Conservation (phyloP, 2,329 filamentous ascomycete species). For the Xylaria sp. region DNA sequence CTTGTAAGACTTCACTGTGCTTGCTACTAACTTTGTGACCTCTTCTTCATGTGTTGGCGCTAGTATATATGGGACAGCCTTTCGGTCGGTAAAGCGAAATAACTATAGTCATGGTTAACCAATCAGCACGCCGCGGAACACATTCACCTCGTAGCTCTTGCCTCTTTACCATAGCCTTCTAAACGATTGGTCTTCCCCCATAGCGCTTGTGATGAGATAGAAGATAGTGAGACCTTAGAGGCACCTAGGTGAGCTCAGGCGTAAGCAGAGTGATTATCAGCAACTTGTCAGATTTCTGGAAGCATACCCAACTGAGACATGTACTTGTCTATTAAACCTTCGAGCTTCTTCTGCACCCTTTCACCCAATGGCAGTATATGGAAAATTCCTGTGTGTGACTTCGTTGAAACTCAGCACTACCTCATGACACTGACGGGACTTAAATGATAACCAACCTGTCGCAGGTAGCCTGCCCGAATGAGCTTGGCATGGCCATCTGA, state of each 20-base stretch:
- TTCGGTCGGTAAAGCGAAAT: constrained; percentile 83
- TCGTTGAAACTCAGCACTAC: constrained; percentile 27
- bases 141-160: constrained; percentile 48
- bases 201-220: constrained; percentile 83
- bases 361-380: constrained; percentile 89
- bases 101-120: constrained; percentile 64
- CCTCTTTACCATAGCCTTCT: constrained; percentile 77
- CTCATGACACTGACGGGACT: not conserved
- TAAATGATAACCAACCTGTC: constrained; percentile 64
- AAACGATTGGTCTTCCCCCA: constrained; percentile 88
- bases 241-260: constrained; percentile 42
- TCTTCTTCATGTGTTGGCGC: constrained; percentile 97
- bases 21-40: constrained; percentile 83
- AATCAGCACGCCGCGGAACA: not conserved
- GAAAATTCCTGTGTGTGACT: constrained; percentile 88
- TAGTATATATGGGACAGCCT: constrained; percentile 77
- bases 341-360: constrained; percentile 88
- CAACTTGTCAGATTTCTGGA: not conserved
- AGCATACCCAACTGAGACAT: constrained; percentile 78
- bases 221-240: constrained; percentile 76
- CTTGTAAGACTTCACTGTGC: constrained; percentile 82
- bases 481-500: constrained; percentile 74
- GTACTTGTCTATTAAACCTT: constrained; percentile 85
- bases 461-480: constrained; percentile 76
- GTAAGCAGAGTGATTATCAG: constrained; percentile 21